Evolutionary conservation across 2,329 filamentous ascomycete genomes (phyloP).

Genomic region (Monilinia laxa): DNA sequence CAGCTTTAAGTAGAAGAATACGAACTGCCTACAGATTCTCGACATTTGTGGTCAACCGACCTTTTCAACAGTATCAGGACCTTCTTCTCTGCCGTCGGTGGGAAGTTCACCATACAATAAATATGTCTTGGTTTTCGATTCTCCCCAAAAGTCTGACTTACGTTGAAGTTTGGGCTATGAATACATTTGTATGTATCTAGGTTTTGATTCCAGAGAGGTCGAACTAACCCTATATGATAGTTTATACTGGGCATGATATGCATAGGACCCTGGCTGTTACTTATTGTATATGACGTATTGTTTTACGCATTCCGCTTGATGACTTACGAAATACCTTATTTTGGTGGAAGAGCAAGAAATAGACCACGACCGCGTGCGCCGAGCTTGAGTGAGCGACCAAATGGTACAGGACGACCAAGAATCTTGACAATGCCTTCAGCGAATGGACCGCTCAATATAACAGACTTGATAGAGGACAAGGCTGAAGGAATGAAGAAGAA

Average conservation of each 20-base stretch:
- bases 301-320: constrained; percentile 60
- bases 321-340: constrained; percentile 57
- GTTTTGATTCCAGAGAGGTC: constrained; percentile 2
- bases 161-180: constrained; percentile 61
- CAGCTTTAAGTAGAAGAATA: neutral
- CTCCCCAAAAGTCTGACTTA: constrained; percentile 57
- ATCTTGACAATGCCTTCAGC: constrained; percentile 32
- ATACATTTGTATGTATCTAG: constrained; percentile 48
- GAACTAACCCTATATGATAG: constrained; percentile 44
- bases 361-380: constrained; percentile 60
- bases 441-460: constrained; percentile 11
- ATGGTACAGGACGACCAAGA: constrained; percentile 44
- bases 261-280: constrained; percentile 60
- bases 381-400: constrained; percentile 57
- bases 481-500: constrained; percentile 29
- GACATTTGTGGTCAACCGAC: too few relatives aligned
- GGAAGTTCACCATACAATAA: constrained; percentile 38
- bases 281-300: constrained; percentile 62
- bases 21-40: neutral
- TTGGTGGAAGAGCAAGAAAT: constrained; percentile 61
- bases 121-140: constrained; percentile 65
- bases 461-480: constrained; percentile 24
- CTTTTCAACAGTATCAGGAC: neutral
- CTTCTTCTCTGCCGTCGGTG: neutral
- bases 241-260: constrained; percentile 59